phyloP scores from a whole-genome alignment of 202 grass and related monocot species.

The Sporobolus alterniflorus region DNA sequence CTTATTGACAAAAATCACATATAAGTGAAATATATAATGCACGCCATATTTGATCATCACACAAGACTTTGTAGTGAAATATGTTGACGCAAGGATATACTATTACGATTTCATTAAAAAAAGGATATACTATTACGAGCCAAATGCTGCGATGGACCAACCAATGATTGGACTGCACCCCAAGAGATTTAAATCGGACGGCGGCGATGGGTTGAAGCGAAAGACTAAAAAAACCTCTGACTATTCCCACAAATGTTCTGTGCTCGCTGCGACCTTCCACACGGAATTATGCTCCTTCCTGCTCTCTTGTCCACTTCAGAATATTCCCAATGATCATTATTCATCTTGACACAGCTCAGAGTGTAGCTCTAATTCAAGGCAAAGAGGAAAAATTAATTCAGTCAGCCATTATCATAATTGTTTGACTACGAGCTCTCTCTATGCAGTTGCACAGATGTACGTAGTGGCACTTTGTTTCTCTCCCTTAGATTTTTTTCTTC shows the following conservation, averaged over 20 bases:
- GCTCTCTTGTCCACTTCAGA: constrained; percentile 21
- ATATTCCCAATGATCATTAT: constrained; percentile 17
- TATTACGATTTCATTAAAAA: too few species aligned
- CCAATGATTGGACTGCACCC: constrained; percentile 33
- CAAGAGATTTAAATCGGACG: not conserved
- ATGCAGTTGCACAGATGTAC: not conserved
- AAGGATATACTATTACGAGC: too few species aligned
- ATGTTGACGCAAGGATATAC: too few species aligned
- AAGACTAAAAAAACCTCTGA: not conserved
- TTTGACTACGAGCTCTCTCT: not conserved
- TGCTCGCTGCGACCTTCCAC: not conserved
- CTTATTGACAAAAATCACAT: not conserved
- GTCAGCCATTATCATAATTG: not conserved
- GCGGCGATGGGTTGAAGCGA: not conserved
- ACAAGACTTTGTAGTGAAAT: too few species aligned
- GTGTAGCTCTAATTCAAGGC: not conserved
- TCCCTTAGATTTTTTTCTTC: not conserved
- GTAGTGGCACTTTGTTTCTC: too few species aligned
- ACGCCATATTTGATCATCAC: not conserved
- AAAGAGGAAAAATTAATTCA: not conserved
- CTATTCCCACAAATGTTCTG: not conserved
- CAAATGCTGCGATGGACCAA: too few species aligned
- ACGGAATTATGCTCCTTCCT: not conserved
- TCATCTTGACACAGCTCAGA: not conserved
- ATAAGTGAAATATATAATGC: not conserved